Evolutionary conservation across 2,329 filamentous ascomycete species (phyloP).

Genomic region (Xylariaceae sp.): DNA sequence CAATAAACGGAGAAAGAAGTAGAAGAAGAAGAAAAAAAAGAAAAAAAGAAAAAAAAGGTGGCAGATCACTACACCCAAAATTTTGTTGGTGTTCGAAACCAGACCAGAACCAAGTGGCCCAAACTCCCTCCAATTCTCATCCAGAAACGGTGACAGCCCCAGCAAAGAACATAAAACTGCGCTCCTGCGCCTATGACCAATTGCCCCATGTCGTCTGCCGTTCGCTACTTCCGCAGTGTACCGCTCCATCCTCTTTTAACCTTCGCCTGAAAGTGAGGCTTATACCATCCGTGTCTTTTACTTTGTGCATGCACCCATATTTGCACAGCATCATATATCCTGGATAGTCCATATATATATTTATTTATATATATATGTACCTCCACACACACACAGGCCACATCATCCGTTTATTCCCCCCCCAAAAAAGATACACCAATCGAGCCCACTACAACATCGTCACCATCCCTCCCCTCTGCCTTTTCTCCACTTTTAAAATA

Average conservation of each 20-base stretch:
- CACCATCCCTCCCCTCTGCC: neutral
- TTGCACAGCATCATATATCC: too few species aligned
- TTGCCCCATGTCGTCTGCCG: conserved; percentile 23
- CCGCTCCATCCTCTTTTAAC: conserved; percentile 30
- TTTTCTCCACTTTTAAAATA: conserved; percentile 3
- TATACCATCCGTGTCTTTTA: too few species aligned
- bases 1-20: too few species aligned
- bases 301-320: too few species aligned
- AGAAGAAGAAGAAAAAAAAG: too few species aligned
- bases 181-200: conserved; percentile 17
- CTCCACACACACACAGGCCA: conserved; percentile 19
- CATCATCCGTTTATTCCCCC: neutral
- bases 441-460: neutral
- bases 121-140: conserved; percentile 27
- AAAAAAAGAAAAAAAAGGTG: neutral
- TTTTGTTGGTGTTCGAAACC: conserved; percentile 7
- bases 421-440: conserved; percentile 18
- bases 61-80: neutral
- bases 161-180: conserved; percentile 18
- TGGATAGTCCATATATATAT: too few species aligned
- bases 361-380: too few species aligned
- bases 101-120: conserved; percentile 26
- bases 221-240: conserved; percentile 11
- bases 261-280: neutral
- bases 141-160: conserved; percentile 18